phyloP scores from a whole-genome alignment of 371 early-diverging fungal species.

The Mortierella sp. region DNA sequence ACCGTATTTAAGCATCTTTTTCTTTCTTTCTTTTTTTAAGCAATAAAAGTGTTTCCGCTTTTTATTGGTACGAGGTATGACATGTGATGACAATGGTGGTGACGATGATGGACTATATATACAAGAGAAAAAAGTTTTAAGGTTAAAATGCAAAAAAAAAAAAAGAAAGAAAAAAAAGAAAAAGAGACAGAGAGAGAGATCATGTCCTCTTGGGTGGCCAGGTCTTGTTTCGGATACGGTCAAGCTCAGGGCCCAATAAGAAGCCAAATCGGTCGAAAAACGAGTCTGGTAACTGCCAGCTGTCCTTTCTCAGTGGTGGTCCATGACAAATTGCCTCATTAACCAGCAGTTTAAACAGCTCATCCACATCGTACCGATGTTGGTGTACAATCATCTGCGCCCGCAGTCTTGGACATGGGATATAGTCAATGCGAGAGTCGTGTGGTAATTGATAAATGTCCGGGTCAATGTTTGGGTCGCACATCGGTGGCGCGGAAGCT shows the following conservation, averaged over 20 bases:
- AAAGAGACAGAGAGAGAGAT: not conserved
- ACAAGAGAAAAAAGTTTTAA: not conserved
- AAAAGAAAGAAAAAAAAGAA: not conserved
- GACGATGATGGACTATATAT: too few species aligned
- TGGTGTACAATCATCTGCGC: conserved; percentile 71
- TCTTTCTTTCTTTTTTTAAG: not conserved
- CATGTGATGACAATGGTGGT: too few species aligned
- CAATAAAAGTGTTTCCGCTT: too few species aligned
- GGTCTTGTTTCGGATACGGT: conserved; percentile 30
- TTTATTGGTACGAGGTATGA: too few species aligned
- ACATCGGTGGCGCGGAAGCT: conserved; percentile 13
- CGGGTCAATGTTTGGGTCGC: conserved; percentile 43
- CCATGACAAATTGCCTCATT: conserved; percentile 65
- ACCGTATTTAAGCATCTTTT: conserved; percentile 12
- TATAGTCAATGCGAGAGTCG: conserved; percentile 66
- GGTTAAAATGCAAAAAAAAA: not conserved
- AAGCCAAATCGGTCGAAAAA: conserved; percentile 70
- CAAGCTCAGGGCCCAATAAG: conserved; percentile 38
- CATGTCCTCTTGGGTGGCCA: conserved; percentile 22
- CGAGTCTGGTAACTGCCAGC: conserved; percentile 66
- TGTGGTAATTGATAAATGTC: conserved; percentile 62
- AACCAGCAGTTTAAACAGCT: conserved; percentile 61
- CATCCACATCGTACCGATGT: conserved; percentile 65
- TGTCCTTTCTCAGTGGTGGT: conserved; percentile 63
- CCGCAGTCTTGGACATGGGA: conserved; percentile 67